A percentile compares a stretch with the other conserved stretches of the same genome.
phyloP scores from a whole-genome alignment of 371 early-diverging fungal genomes.

The Paramicrosporidium saccamoebae region DNA sequence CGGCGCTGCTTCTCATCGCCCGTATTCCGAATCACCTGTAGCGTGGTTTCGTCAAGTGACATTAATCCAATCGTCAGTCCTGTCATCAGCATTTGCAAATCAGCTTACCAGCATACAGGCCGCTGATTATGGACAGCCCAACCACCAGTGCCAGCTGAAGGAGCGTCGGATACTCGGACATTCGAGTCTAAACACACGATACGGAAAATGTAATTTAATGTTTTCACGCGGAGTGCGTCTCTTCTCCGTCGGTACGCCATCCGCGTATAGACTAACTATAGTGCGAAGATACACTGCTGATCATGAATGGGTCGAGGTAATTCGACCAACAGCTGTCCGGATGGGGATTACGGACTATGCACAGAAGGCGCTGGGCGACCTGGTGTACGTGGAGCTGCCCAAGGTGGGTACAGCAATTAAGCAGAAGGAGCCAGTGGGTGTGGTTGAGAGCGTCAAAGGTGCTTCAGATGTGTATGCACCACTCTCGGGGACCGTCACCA shows the following conservation, averaged over 20 bases:
- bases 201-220: background rate
- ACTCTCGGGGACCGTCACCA: slow-evolving; percentile 39
- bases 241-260: too few relatives aligned
- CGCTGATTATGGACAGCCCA: background rate
- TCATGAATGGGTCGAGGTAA: slow-evolving; percentile 78
- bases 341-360: slow-evolving; percentile 78
- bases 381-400: slow-evolving; percentile 61
- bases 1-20: slow-evolving; percentile 17
- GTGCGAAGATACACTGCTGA: slow-evolving; percentile 39
- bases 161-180: too few relatives aligned
- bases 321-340: slow-evolving; percentile 35
- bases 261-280: slow-evolving; percentile 2
- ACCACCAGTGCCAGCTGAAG: too few relatives aligned
- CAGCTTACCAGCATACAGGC: slow-evolving; percentile 1
- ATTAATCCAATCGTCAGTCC: slow-evolving; percentile 29
- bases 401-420: slow-evolving; percentile 18
- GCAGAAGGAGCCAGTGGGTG: slow-evolving; percentile 17
- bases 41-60: slow-evolving; percentile 21
- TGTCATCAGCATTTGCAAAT: slow-evolving; percentile 1
- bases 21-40: slow-evolving; percentile 16
- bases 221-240: background rate
- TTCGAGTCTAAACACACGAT: slow-evolving; percentile 1
- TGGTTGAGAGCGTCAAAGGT: slow-evolving; percentile 85
- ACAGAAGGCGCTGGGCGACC: slow-evolving; percentile 62
- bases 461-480: slow-evolving; percentile 73